Evolutionary conservation across 768 basidiomycete genomes (phyloP), one percentile per base, ranked within the genome.

Genomic region (Kwoniella newhampshirensis): DNA sequence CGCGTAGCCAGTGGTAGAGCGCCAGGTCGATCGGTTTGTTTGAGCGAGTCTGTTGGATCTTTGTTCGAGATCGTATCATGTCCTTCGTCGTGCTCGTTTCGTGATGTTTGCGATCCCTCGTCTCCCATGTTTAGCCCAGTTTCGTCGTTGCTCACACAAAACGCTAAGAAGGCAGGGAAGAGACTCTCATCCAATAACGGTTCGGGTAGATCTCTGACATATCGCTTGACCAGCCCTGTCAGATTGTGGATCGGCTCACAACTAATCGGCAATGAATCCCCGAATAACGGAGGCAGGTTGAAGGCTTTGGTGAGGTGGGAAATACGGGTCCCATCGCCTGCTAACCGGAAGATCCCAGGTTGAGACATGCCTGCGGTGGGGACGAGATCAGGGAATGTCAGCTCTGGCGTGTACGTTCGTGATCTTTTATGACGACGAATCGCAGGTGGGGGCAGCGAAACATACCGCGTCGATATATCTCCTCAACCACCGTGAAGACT

Each of bases 201-300:
- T 45, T 73, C 71, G 1, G 83, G 81, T 6, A 84, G 75, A 49
- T 79, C 77, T 17, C 79, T 78, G 51, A 84, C 76, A 59, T 80
- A 84, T 1, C 79, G 77, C 12, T 80, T 78, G 23, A 84, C 66
- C 17, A 73, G 52, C 11, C 68, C 66, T 17, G 68, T 66, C n/a
- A 73, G 60, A 44, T 70, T 70, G 47, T 70, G 66, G 32, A 70
- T 59, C 13, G 71, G 57, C 51, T 70, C 66, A 28, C 51, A 39
- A 45, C 59, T 28, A 43, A 66, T 51, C 20, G 58, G 28, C 39
- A 66, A 44, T 3, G 57, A 59, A 40, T 66, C 68, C 26, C 71
- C 71, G 50, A 67, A 73, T n/a, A 66, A 55, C 4, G 71, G 71
- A 1, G 68, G 66, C 12, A 62, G 42, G 46, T 70, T 68, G 62